phyloP scores from a whole-genome alignment of 495 filamentous ascomycete genomes.

The Wilcoxina mikolae region DNA sequence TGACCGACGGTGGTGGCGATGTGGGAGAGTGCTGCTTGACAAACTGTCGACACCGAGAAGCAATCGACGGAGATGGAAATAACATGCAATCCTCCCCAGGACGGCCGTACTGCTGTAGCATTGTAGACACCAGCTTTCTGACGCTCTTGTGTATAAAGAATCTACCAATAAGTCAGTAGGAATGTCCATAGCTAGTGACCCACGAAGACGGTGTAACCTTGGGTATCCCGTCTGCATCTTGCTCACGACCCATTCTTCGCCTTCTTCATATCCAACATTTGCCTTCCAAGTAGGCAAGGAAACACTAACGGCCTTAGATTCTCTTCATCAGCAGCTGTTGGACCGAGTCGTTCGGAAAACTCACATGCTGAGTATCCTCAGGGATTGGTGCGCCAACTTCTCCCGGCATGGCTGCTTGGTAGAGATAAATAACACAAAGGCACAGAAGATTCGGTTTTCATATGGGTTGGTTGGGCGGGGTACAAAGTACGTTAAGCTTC shows the following conservation, averaged over 20 bases:
- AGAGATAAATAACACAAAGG: too few species aligned
- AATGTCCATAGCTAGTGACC: neutral
- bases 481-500: too few species aligned
- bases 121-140: conserved; percentile 50
- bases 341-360: conserved; percentile 16
- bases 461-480: too few species aligned
- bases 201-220: conserved; percentile 34
- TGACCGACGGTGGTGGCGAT: conserved; percentile 37
- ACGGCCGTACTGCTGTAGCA: conserved; percentile 49
- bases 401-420: conserved; percentile 9
- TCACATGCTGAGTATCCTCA: conserved; percentile 46
- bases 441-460: too few species aligned
- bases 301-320: conserved; percentile 75
- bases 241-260: conserved; percentile 65
- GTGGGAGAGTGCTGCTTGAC: conserved; percentile 42
- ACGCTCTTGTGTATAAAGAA: conserved; percentile 89
- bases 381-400: conserved; percentile 44
- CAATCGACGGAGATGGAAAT: conserved; percentile 56
- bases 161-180: conserved; percentile 31
- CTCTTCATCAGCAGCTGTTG: conserved; percentile 18
- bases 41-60: conserved; percentile 56
- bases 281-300: conserved; percentile 87
- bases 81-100: conserved; percentile 51
- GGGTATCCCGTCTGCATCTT: conserved; percentile 89
- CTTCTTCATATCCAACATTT: conserved; percentile 88